phyloP scores from a whole-genome alignment of 73 alveolate genomes.

The Uronychia setigera region DNA sequence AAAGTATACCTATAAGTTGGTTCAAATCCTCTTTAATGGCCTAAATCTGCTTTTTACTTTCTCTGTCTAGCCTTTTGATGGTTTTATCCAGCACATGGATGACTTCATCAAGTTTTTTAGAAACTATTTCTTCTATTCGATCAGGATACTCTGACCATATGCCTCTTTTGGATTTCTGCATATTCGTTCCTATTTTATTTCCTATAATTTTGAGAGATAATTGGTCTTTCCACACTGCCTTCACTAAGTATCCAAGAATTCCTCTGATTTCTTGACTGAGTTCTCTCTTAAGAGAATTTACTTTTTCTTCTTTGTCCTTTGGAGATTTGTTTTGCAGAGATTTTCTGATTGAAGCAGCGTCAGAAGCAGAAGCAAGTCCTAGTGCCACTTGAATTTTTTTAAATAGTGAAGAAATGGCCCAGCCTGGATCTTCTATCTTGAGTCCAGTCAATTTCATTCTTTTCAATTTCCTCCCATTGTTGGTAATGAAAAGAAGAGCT shows the following conservation, averaged over 20 bases:
- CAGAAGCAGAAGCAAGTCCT: neutral
- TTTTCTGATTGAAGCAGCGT: neutral
- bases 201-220: neutral
- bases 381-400: neutral
- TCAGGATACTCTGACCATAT: neutral
- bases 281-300: too few relatives aligned
- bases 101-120: neutral
- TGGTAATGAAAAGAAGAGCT: neutral
- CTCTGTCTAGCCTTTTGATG: neutral
- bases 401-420: neutral
- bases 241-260: neutral
- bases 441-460: neutral
- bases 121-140: neutral
- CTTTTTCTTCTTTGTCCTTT: neutral
- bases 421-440: neutral
- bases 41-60: neutral
- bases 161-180: neutral
- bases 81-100: neutral
- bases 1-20: neutral
- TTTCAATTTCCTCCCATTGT: neutral
- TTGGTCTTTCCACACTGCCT: conserved; percentile 1
- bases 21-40: too few relatives aligned
- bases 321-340: neutral
- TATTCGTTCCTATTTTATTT: neutral
- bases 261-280: neutral